These are phyloP conservation scores for Debaryomyces castellii DNA, from an alignment of 805 yeast species.

Conservation along the genomic window DNA sequence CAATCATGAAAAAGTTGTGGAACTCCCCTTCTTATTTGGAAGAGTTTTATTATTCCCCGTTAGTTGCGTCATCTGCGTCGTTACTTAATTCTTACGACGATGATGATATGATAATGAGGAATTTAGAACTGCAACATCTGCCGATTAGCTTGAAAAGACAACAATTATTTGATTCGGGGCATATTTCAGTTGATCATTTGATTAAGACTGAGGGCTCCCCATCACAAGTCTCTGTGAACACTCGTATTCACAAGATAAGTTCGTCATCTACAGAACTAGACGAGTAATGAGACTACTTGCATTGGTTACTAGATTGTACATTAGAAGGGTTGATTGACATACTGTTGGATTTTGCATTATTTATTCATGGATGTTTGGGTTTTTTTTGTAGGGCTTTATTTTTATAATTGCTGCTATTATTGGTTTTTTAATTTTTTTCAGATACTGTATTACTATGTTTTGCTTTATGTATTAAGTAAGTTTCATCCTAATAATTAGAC, in stretches of 20 bases:
- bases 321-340: not conserved
- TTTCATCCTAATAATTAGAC: conserved; percentile 1
- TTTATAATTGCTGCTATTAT: not conserved
- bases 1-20: conserved; percentile 55
- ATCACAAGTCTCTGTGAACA: not conserved
- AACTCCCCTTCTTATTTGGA: conserved; percentile 66
- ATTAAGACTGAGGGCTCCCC: not conserved
- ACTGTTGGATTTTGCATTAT: not conserved
- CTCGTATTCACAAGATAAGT: conserved; percentile 2
- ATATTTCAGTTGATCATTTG: conserved; percentile 8
- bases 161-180: conserved; percentile 11
- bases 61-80: conserved; percentile 18
- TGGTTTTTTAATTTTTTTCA: not conserved
- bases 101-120: conserved; percentile 45
- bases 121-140: conserved; percentile 31
- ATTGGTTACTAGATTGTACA: not conserved
- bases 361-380: no score
- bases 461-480: not conserved
- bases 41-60: conserved; percentile 59
- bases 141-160: conserved; percentile 10
- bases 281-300: not conserved
- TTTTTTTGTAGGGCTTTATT: not conserved
- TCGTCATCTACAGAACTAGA: conserved; percentile 10
- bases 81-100: conserved; percentile 41
- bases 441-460: not conserved